phyloP scores from a whole-genome alignment of 768 basidiomycete genomes.

The Leccinum variicolor region DNA sequence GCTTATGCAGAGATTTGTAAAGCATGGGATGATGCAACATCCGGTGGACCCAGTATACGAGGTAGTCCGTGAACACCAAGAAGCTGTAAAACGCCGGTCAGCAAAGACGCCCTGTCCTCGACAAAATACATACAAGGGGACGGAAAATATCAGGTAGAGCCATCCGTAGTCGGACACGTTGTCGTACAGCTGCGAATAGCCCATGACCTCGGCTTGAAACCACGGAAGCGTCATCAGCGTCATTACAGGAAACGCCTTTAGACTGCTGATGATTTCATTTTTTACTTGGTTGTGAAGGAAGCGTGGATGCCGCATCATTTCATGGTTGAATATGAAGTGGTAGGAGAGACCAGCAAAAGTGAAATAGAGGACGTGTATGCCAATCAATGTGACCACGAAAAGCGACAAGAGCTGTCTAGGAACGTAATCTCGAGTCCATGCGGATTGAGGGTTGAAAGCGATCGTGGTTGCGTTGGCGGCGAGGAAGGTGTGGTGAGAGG shows the following conservation, averaged over 20 bases:
- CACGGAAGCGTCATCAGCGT: conserved; percentile 84
- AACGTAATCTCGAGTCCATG: conserved; percentile 83
- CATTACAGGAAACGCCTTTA: conserved; percentile 82
- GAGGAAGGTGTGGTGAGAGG: conserved; percentile 17
- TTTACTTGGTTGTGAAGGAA: conserved; percentile 87
- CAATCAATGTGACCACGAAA: conserved; percentile 65
- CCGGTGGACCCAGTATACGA: conserved; percentile 97
- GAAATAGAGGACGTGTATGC: conserved; percentile 87
- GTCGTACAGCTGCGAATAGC: conserved; percentile 77
- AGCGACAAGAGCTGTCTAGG: conserved; percentile 78
- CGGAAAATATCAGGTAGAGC: conserved; percentile 62
- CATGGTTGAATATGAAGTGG: conserved; percentile 85
- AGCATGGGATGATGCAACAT: conserved; percentile 78
- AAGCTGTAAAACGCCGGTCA: conserved; percentile 44
- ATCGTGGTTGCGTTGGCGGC: conserved; percentile 38
- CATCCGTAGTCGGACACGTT: conserved; percentile 78
- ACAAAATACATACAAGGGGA: conserved; percentile 53
- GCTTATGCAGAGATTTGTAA: conserved; percentile 94
- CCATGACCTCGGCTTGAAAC: conserved; percentile 91
- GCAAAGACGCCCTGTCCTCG: neutral
- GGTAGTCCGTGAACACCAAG: conserved; percentile 86
- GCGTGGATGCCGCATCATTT: conserved; percentile 92
- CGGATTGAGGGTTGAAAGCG: conserved; percentile 46
- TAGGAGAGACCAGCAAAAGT: conserved; percentile 84
- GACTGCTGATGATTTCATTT: conserved; percentile 70